A percentile compares a stretch with the other conserved stretches of the same genome.
Evolutionary conservation across 352 stramenopile species (phyloP).

Genomic region (Phytopythium chamaehyphon): DNA sequence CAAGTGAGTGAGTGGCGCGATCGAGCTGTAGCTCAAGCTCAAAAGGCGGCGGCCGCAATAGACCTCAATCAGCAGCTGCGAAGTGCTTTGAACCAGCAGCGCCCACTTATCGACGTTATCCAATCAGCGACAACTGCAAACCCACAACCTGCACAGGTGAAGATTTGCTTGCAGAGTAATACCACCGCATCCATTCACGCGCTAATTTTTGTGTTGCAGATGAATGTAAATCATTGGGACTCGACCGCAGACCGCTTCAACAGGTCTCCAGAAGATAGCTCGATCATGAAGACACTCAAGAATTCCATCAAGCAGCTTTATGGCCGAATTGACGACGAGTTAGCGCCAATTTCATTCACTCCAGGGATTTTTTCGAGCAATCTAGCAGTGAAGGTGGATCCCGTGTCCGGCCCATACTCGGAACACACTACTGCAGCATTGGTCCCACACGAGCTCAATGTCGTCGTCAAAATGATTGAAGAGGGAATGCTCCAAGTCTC

Average conservation of each 20-base stretch:
- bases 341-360: background rate
- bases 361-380: background rate
- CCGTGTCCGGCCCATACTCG: background rate
- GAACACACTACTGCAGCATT: constrained; percentile 1
- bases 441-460: background rate
- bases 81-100: background rate
- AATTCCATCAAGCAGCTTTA: background rate
- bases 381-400: constrained; percentile 1
- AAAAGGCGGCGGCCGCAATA: background rate
- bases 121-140: background rate
- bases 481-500: background rate
- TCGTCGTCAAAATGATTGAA: background rate
- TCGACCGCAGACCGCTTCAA: too few relatives aligned
- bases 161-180: too few relatives aligned
- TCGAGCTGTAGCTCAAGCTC: background rate
- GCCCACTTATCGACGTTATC: background rate
- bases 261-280: background rate
- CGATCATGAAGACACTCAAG: constrained; percentile 1
- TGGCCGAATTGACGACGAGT: background rate
- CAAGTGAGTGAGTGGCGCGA: background rate
- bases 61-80: background rate
- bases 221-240: background rate
- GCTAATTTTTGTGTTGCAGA: too few relatives aligned
- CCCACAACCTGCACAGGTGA: background rate
- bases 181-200: background rate